Base-by-base conservation (phyloP, 163 green algal genomes). In the Chlorella variabilis region DNA sequence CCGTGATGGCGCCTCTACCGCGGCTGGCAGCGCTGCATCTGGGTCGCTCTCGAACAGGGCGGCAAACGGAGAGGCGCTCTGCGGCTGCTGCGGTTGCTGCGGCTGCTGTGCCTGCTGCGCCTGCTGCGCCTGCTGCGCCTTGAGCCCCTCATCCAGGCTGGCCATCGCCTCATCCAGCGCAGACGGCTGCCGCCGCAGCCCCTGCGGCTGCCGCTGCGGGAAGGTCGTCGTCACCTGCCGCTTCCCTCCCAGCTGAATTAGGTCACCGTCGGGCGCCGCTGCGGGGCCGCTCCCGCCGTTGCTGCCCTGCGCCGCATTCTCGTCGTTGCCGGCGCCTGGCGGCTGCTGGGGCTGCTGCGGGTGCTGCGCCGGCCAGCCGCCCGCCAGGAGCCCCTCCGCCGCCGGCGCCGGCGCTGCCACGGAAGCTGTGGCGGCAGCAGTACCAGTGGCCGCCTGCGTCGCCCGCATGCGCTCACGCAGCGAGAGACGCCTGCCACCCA, bases 401-500 rank as follows among this genome's bases (percentile, higher is more conserved):
- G 9, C 61, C 4, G 9, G 4, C 7, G 61, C 29, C 39, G 31
- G 29, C 18, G 66, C 66, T 51, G 51, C 71, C 4, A 8, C 49
- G 38, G 71, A 33, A 18, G 61, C 9, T 45, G n/a, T 5, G 41
- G 61, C 39, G 25, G 23, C 66, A 33, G 39, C 66, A 2, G 9
- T 42, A 18, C 41, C 67, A 25, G 41, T 17, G 2, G 68, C 68
- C n/a, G 54, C 56, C 38, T 80, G 38, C 0, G 41, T 62, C 17
- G 73, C 56, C 4, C 56, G 73, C 38, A 71, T 31, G 33, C 58
- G 41, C n/a, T 70, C 73, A 5, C 73, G 73, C 38, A 80, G 56
- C 38, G 56, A 61, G 2, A 1, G 36, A 20, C 25, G 73, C 49
- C 38, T 42, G 3, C 36, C 18, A 2, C 38, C 56, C 2, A 34